Evolutionary conservation across 306 rosid genomes (phyloP), one percentile per base, ranked within the genome.

Genomic region (Clitoria ternatea): DNA sequence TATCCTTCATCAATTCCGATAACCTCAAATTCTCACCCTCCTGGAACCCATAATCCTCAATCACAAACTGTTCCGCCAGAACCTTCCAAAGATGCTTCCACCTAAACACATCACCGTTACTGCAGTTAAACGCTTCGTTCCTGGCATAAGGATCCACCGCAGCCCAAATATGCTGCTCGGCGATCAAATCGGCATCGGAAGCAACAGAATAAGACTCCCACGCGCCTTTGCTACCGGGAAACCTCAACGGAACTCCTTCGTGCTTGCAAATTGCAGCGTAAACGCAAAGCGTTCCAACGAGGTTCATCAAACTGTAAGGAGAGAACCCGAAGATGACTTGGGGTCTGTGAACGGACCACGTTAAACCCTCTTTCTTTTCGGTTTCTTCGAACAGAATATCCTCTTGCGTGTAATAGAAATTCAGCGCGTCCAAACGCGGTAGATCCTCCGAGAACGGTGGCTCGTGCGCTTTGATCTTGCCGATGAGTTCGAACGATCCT

Each of bases 81-180:
- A 83, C 84, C 73, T 79, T 87, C 93, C 93, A 87, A 9, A 90
- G 29, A 1, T 82, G 83, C 66, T 90, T 90, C 93, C 96, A 87
- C 67, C 43, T 87, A 45, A 78, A 90, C 2, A 87, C 87, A 37
- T 87, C 91, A 4, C 91, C 91, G 7, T 87, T 87, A 66, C 64
- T 85, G 45, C 80, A 73, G 35, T 90, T 90, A 14, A 90, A 90
- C 0, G 86, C 91, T 23, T 90, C 91, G 55, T 90, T 85, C 60
- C 72, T 59, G 0, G 91, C 89, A 32, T 87, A 66, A 1, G 89
- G 91, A 40, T 90, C 96, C 65, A 87, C 96, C 66, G 88, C 88
- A 0, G 91, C 90, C 96, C 92, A 87, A 17, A 87, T 85, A 1
- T 90, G 93, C 57, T 90, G 96, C 84, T 90, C 96, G 1, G 93